These are phyloP conservation scores for Lichtheimia ramosa DNA, from an alignment of 371 early-diverging fungal species.

Conservation along the genomic window DNA sequence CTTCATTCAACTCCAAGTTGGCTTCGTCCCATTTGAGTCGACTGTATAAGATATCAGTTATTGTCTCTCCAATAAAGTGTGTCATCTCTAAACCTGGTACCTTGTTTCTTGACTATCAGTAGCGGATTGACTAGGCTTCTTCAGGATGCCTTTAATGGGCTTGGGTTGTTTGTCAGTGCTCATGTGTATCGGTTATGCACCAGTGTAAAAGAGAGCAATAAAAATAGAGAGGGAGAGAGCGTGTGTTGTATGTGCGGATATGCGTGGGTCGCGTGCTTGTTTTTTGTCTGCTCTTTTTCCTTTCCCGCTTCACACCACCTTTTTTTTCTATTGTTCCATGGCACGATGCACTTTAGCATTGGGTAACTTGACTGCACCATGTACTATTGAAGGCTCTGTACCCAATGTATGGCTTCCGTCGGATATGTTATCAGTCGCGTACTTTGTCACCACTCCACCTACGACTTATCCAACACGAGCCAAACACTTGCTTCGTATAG, in stretches of 20 bases:
- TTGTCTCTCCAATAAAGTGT: background rate
- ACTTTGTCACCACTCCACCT: slow-evolving; percentile 44
- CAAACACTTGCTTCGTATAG: slow-evolving; percentile 27
- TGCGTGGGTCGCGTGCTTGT: background rate
- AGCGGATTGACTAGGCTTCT: slow-evolving; percentile 27
- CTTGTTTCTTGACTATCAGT: slow-evolving; percentile 7
- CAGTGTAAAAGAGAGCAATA: background rate
- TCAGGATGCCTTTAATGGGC: slow-evolving; percentile 56
- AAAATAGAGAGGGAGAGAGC: background rate
- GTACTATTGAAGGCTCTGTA: background rate
- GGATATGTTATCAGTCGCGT: slow-evolving; percentile 18
- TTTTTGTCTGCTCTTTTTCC: background rate
- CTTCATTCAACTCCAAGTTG: slow-evolving; percentile 86
- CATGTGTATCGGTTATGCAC: slow-evolving; percentile 20
- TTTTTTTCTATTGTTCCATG: background rate
- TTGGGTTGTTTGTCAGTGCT: slow-evolving; percentile 31
- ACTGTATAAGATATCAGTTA: background rate
- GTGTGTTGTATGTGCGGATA: background rate
- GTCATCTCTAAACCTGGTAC: background rate
- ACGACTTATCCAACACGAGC: slow-evolving; percentile 48
- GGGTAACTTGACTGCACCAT: background rate
- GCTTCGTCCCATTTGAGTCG: slow-evolving; percentile 95
- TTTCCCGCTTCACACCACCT: too few species aligned
- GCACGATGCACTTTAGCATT: background rate
- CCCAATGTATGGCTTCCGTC: slow-evolving; percentile 2